These are phyloP conservation scores for Malassezia japonica DNA, from an alignment of 1,284 basidiomycete species.

Conservation along the genomic window DNA sequence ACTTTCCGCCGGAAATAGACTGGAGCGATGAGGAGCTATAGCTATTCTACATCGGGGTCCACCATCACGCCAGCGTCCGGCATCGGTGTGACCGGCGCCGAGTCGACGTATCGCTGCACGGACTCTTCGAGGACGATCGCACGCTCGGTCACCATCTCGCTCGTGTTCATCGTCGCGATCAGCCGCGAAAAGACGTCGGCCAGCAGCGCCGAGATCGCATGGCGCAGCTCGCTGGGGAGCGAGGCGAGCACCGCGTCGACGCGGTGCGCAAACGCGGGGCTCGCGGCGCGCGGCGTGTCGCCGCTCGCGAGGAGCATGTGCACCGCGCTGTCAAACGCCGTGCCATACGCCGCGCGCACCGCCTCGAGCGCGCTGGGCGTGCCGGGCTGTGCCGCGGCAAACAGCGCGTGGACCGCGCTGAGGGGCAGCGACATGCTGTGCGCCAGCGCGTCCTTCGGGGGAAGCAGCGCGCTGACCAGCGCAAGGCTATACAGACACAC, in stretches of 20 bases:
- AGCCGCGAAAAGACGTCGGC: constrained; percentile 9
- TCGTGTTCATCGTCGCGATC: constrained; percentile 11
- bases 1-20: constrained; percentile 57
- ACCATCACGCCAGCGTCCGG: background rate
- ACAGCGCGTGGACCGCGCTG: constrained; percentile 4
- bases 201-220: background rate
- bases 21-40: background rate
- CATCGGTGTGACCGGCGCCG: constrained; percentile 3
- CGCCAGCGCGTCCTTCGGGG: constrained; percentile 6
- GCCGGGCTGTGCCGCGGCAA: background rate
- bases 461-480: constrained; percentile 12
- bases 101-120: constrained; percentile 5
- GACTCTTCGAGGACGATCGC: constrained; percentile 15
- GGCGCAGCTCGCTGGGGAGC: background rate
- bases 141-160: constrained; percentile 13
- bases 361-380: background rate
- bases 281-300: background rate
- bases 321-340: background rate
- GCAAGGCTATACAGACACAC: constrained; percentile 8
- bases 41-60: background rate
- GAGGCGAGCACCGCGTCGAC: background rate
- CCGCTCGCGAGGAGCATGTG: background rate
- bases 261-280: constrained; percentile 3
- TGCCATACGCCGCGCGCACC: background rate
- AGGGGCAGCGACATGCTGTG: constrained; percentile 17